Conservation (phyloP, 805 yeast genomes). For the Yamadazyma philogaea region DNA sequence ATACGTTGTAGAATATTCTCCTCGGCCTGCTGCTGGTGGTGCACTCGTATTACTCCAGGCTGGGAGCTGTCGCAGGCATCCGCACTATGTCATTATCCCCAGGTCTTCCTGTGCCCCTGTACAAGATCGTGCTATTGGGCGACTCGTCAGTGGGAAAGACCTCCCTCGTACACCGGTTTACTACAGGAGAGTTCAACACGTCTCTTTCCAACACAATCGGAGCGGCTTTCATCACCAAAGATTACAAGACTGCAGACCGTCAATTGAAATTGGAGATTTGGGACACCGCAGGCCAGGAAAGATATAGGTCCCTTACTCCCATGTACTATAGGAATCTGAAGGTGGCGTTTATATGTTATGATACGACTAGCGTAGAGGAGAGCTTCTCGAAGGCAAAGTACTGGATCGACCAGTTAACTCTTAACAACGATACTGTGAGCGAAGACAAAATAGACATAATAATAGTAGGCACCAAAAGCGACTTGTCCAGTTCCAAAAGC, state of each 20-base stretch:
- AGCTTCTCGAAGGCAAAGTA: constrained; percentile 70
- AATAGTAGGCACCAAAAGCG: constrained; percentile 83
- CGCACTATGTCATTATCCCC: neutral
- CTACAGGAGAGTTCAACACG: constrained; percentile 65
- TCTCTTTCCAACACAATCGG: constrained; percentile 92
- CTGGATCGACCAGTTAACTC: constrained; percentile 80
- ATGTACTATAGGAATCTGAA: constrained; percentile 77
- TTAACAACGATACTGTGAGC: constrained; percentile 21
- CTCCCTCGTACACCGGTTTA: constrained; percentile 81
- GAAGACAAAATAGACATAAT: constrained; percentile 29
- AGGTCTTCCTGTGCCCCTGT: constrained; percentile 23
- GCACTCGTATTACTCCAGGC: too few species aligned
- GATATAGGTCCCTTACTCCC: constrained; percentile 74
- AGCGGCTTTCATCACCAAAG: constrained; percentile 93
- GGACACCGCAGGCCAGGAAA: constrained; percentile 87
- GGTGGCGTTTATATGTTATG: constrained; percentile 82
- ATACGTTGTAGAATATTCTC: too few species aligned
- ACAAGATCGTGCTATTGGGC: constrained; percentile 44
- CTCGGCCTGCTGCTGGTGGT: too few species aligned
- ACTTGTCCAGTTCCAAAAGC: constrained; percentile 39
- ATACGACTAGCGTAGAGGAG: constrained; percentile 49
- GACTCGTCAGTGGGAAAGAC: constrained; percentile 63
- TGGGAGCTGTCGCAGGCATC: constrained; percentile 1
- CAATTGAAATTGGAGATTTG: constrained; percentile 67
- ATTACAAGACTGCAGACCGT: constrained; percentile 28